Base-by-base conservation (phyloP, 352 stramenopile genomes). In the Pilasporangium apinafurcum region DNA sequence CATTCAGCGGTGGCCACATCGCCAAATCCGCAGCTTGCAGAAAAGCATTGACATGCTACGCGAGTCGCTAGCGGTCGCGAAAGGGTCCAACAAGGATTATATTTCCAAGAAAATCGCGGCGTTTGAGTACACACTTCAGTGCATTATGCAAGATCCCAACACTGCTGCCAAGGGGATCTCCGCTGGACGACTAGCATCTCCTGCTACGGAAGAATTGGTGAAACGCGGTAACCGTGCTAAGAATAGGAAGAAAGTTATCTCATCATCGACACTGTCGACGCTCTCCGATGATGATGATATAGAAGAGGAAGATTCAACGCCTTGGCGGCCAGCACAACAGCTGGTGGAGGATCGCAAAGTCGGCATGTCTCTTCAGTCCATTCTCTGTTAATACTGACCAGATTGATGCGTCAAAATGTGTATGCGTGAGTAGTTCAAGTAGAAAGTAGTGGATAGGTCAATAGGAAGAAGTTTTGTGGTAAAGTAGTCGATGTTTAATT, bases 21-120 rank as follows among this genome's bases (percentile, higher is more conserved):
- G 77, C 17, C 80, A 92, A 58, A 90, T 92, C 58, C 75, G 77
- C 25, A 83, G 64, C 32, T 45, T 92, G 32, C 71, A 88, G 48
- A 92, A 92, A 58, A 89, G 76, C 50, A 89, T 92, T 35, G 74
- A 87, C 37, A 83, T 87, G 74, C 48, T 90, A 36, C 67, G 70
- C 13, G 76, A 86, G 57, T 86, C 76, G 30, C 65, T 89, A 22
- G 44, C 58, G 22, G 68, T 85, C 42, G 76, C 76, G 27, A 89
- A 86, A 43, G 76, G 76, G 16, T 77, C 70, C 25, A 86, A 86
- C 56, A 80, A 70, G 44, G 76, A 86, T 44, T 86, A 89, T 59
- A 86, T 89, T 42, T 61, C 68, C 46, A 86, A 86, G 57, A 89
- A 89, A 59, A 89, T 89, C 45, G 70, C 70, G 20, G 70, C 76